Evolutionary conservation across 2,329 filamentous ascomycete genomes (phyloP), one percentile per base, ranked within the genome.

Genomic region (Domatiomyces globalis): DNA sequence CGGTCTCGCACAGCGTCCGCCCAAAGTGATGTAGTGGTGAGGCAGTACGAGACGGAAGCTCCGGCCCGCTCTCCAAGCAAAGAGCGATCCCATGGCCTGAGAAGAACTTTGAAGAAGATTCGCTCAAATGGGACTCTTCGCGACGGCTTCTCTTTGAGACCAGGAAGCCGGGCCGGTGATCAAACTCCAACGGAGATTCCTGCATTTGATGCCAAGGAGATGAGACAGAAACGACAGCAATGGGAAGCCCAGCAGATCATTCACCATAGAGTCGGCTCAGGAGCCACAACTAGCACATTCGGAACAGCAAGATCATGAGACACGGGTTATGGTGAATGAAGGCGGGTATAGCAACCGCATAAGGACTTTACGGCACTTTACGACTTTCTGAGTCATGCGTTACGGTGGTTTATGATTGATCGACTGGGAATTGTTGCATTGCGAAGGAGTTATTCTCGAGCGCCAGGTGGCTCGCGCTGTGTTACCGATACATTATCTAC

Each of bases 151-250:
- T 62, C 63, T 20, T 59, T 60, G 20, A 63, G 65, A 4, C 64
- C 66, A 39, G 57, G 62, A 36, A 65, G 63, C 55, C 61, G 62
- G n/a, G 63, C 63, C 20, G 49, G 52, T 15, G 50, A 53, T 33
- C 15, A 25, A 2, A 29, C 18, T 5, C 50, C 53, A 18, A 46
- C 50, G 20, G 53, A 52, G 46, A 43, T 57, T 44, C 68, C 72
- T 5, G 60, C 63, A 18, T 76, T 75, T 59, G 71, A 77, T 49
- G 66, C 70, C 29, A 71, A 74, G 29, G 71, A 73, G 50, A 69
- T 73, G 62, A 71, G 70, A 56, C 67, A 69, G 52, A 66, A 68
- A 49, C 68, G 73, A 45, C 60, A 74, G 60, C 67, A 71, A 43
- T 71, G 69, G 64, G 74, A 76, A 55, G 71, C 72, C 22, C 66